Percentiles rank a stretch among this genome's conserved stretches.
These are phyloP conservation scores for Sophora flavescens DNA, from an alignment of 306 rosid species.

Conservation along the genomic window DNA sequence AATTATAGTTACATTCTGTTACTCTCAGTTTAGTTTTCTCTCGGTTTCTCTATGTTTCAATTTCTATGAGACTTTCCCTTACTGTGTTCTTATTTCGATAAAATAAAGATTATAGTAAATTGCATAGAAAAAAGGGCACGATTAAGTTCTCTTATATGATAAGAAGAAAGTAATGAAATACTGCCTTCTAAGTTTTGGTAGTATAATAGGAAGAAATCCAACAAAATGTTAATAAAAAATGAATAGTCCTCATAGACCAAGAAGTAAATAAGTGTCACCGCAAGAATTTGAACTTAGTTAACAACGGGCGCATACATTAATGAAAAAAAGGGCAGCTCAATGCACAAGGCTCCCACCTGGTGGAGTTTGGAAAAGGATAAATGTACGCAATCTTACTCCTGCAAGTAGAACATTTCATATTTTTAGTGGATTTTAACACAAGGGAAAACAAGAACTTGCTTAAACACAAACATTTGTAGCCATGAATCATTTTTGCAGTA, in stretches of 20 bases:
- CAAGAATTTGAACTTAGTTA: slow-evolving; percentile 35
- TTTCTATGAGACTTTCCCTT: no score
- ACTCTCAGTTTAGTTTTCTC: no score
- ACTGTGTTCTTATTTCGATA: slow-evolving; percentile 24
- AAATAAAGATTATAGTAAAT: background rate
- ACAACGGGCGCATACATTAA: slow-evolving; percentile 32
- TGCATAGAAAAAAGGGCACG: slow-evolving; percentile 8
- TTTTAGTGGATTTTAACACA: slow-evolving; percentile 24
- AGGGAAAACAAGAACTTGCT: slow-evolving; percentile 33
- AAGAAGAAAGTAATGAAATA: slow-evolving; percentile 16
- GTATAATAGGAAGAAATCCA: slow-evolving; percentile 34
- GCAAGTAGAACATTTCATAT: slow-evolving; percentile 34
- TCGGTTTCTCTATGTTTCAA: no score
- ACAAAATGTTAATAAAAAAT: slow-evolving; percentile 18
- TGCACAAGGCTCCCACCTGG: no score
- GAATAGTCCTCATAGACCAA: slow-evolving; percentile 28
- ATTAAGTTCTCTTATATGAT: slow-evolving; percentile 22
- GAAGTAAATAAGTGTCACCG: slow-evolving; percentile 18
- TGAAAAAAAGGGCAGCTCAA: no score
- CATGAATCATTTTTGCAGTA: slow-evolving; percentile 43
- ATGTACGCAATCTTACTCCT: no score
- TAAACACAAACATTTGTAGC: slow-evolving; percentile 16
- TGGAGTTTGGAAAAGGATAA: no score
- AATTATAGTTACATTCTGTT: no score
- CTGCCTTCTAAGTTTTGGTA: slow-evolving; percentile 21